These are phyloP conservation scores for Capsicum pubescens DNA, from an alignment of 257 asterid genomes.

Conservation along the genomic window DNA sequence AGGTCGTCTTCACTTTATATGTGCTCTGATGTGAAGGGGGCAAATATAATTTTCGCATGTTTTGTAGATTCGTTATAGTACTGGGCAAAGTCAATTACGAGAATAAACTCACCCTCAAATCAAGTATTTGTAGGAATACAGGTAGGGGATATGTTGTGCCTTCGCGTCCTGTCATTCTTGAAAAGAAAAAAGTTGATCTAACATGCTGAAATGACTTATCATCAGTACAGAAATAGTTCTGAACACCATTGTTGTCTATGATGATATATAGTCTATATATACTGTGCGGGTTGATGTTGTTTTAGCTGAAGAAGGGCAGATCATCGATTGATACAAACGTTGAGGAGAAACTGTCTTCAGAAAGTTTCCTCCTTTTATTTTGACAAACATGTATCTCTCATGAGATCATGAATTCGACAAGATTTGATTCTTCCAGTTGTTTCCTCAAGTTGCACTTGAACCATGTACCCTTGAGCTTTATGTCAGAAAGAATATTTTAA, in stretches of 20 bases:
- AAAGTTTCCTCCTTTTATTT: too few relatives aligned
- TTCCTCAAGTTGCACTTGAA: constrained; percentile 43
- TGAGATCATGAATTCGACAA: constrained; percentile 43
- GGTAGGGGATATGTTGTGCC: constrained; percentile 37
- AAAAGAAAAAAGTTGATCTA: constrained; percentile 62
- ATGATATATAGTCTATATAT: too few relatives aligned
- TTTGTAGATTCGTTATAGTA: constrained; percentile 48
- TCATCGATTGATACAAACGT: too few relatives aligned
- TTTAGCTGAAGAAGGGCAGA: too few relatives aligned
- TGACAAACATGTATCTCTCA: too few relatives aligned
- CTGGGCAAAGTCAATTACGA: constrained; percentile 38
- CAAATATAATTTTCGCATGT: constrained; percentile 55
- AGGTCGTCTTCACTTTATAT: constrained; percentile 49
- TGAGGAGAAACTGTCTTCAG: too few relatives aligned
- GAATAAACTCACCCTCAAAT: too few relatives aligned
- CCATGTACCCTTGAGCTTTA: constrained; percentile 56
- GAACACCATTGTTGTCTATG: too few relatives aligned
- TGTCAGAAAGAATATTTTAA: too few relatives aligned
- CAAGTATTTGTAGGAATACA: constrained; percentile 48
- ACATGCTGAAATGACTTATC: constrained; percentile 45
- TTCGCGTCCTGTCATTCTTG: constrained; percentile 38
- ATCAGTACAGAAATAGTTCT: constrained; percentile 41
- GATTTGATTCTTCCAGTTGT: constrained; percentile 43
- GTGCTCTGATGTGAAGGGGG: constrained; percentile 50
- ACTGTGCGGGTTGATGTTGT: too few relatives aligned